Evolutionary conservation across 352 stramenopile species (phyloP), one percentile per base, ranked within the genome.

Genomic region (Phytophthora agathidicida): DNA sequence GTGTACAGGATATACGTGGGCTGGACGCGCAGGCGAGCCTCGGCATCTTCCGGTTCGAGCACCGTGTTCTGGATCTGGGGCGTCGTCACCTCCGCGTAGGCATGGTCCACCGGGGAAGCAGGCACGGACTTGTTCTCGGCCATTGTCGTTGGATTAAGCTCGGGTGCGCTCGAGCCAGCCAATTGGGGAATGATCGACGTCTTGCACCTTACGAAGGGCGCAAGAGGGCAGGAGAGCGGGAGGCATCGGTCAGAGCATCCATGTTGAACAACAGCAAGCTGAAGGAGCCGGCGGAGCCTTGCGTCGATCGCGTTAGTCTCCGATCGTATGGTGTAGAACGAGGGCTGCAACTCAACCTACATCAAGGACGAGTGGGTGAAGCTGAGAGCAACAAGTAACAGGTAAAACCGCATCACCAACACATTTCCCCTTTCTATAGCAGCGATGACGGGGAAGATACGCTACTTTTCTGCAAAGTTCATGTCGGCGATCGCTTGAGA

Each of bases 1-100:
- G 60, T 57, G 37, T 75, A 81, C 32, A 81, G 45, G 35, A 81
- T 65, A 43, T 68, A 73, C 2, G 58, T 68, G 10, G 68, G 63
- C 30, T 71, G 60, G 26, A 68, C 42, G 10, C 46, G 56, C 24
- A 61, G 11, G 33, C 57, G 55, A 36, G 48, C 26, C 32, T 60
- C 62, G n/a, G 52, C 42, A 13, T 61, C 33, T 47, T 69, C 52
- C 33, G 60, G 60, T 22, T 60, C 57, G n/a, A 71, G 54, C 19
- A 62, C 27, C 17, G 62, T 48, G 42, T 37, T 71, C 10, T 70
- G 39, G 38, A 66, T 52, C 48, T 71, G 43, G 13, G 55, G 62
- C 7, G 62, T 71, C 1, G 41, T 42, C 19, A 41, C 31, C 49
- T 71, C 56, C 38, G 48, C 48, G 26, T 71, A 71, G 11, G 49